Evolutionary conservation across 2,329 filamentous ascomycete genomes (phyloP).

Genomic region (Trichoderma sp.): DNA sequence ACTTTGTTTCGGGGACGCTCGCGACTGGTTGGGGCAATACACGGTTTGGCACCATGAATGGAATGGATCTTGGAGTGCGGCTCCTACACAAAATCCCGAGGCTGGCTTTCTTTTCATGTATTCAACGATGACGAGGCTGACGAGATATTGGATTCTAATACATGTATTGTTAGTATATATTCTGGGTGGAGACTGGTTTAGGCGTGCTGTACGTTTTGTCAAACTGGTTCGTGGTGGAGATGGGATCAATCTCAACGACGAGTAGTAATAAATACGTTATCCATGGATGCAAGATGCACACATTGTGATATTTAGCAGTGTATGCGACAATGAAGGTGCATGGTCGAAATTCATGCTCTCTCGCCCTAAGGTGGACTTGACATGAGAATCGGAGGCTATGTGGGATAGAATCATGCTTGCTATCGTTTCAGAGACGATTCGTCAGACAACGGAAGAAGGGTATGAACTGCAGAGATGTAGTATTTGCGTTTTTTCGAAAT

Average conservation of each 20-base stretch:
- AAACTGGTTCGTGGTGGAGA: neutral
- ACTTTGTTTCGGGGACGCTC: slow-evolving; percentile 9
- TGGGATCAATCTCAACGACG: neutral
- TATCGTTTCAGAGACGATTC: too few relatives aligned
- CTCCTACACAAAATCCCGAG: neutral
- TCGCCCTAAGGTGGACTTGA: too few relatives aligned
- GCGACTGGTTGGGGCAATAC: neutral
- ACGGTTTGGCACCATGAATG: neutral
- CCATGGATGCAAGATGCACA: neutral
- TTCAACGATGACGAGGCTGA: slow-evolving; percentile 17
- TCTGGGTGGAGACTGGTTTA: neutral
- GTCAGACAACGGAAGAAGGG: too few relatives aligned
- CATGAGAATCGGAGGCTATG: too few relatives aligned
- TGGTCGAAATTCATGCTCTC: too few relatives aligned
- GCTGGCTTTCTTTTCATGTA: slow-evolving; percentile 9
- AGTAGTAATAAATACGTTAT: neutral
- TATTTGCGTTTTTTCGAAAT: too few relatives aligned
- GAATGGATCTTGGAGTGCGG: neutral
- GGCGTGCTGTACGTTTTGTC: slow-evolving; percentile 4
- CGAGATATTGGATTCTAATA: slow-evolving; percentile 12
- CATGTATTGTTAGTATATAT: slow-evolving; percentile 17
- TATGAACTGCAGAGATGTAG: too few relatives aligned
- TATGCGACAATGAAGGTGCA: neutral
- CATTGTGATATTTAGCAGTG: neutral
- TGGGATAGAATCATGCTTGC: too few relatives aligned